Evolutionary conservation across 1,284 basidiomycete genomes (phyloP).

Genomic region (Apiotrichum mycotoxinovorans): DNA sequence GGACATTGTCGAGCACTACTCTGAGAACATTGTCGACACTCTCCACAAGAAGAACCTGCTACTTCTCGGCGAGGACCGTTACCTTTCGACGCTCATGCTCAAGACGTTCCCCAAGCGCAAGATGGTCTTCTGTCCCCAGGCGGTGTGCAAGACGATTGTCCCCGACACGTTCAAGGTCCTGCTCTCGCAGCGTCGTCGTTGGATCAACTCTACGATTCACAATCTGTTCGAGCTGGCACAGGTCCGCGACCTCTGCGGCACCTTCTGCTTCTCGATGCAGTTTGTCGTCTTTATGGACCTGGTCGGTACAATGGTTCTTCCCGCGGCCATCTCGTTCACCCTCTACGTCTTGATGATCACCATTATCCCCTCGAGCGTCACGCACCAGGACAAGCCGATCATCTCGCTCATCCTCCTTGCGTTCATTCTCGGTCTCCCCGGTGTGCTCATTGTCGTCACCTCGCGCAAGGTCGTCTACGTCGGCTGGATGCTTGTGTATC

Average conservation of each 20-base stretch:
- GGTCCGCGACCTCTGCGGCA: slow-evolving; percentile 90
- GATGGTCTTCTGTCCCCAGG: slow-evolving; percentile 98
- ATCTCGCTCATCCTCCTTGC: slow-evolving; percentile 93
- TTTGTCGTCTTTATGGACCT: slow-evolving; percentile 98
- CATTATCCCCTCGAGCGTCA: slow-evolving; percentile 67
- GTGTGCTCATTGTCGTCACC: slow-evolving; percentile 88
- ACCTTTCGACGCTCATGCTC: slow-evolving; percentile 89
- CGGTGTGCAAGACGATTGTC: slow-evolving; percentile 95
- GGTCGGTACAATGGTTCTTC: slow-evolving; percentile 89
- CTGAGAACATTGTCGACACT: slow-evolving; percentile 95
- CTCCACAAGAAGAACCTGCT: slow-evolving; percentile 99
- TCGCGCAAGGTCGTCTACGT: slow-evolving; percentile 90
- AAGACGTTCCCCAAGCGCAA: slow-evolving; percentile 99
- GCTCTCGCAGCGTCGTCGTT: slow-evolving; percentile 92
- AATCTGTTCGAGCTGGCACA: slow-evolving; percentile 91
- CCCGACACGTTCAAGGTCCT: slow-evolving; percentile 93
- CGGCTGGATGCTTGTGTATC: slow-evolving; percentile 95
- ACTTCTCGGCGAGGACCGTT: slow-evolving; percentile 97
- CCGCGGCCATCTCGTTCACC: slow-evolving; percentile 96
- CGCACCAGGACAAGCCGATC: slow-evolving; percentile 62
- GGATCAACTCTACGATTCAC: slow-evolving; percentile 99
- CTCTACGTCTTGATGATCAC: slow-evolving; percentile 84
- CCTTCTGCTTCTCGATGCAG: slow-evolving; percentile 96
- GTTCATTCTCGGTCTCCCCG: slow-evolving; percentile 92
- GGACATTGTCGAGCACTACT: slow-evolving; percentile 95